Conservation (phyloP, 2,329 filamentous ascomycete species). For the Cryphonectria nitschkei region DNA sequence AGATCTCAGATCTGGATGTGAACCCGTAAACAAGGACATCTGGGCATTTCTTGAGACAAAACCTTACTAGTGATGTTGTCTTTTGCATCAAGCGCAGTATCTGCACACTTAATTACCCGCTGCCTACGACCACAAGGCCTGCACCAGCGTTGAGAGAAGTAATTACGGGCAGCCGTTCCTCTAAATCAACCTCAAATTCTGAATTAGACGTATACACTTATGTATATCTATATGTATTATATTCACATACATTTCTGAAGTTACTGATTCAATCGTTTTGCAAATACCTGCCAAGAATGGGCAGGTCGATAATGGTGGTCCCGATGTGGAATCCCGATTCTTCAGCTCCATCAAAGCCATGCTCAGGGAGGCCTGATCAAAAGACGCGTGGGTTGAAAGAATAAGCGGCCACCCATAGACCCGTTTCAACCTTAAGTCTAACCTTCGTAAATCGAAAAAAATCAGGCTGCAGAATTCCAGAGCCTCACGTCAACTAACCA, state of each 20-base stretch:
- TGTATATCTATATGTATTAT: constrained; percentile 53
- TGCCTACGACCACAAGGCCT: too few relatives aligned
- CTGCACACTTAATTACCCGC: too few relatives aligned
- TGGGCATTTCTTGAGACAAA: neutral
- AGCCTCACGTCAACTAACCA: neutral
- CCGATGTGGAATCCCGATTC: constrained; percentile 57
- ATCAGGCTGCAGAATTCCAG: neutral
- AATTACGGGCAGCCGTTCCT: too few relatives aligned
- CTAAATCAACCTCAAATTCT: too few relatives aligned
- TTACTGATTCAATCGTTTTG: constrained; percentile 63
- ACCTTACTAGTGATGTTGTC: neutral
- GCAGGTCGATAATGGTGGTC: constrained; percentile 44
- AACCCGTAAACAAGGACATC: neutral
- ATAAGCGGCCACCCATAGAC: neutral
- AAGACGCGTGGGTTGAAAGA: constrained; percentile 51
- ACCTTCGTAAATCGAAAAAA: neutral
- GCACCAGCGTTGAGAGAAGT: too few relatives aligned
- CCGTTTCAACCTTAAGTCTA: neutral
- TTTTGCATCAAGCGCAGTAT: neutral
- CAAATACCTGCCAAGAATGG: constrained; percentile 52
- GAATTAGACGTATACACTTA: too few relatives aligned
- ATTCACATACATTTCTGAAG: constrained; percentile 40
- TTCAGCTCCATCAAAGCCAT: constrained; percentile 58
- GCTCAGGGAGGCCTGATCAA: constrained; percentile 47
- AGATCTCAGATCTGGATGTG: neutral